Evolutionary conservation across 768 basidiomycete species (phyloP).

Genomic region (Kwoniella sp.): DNA sequence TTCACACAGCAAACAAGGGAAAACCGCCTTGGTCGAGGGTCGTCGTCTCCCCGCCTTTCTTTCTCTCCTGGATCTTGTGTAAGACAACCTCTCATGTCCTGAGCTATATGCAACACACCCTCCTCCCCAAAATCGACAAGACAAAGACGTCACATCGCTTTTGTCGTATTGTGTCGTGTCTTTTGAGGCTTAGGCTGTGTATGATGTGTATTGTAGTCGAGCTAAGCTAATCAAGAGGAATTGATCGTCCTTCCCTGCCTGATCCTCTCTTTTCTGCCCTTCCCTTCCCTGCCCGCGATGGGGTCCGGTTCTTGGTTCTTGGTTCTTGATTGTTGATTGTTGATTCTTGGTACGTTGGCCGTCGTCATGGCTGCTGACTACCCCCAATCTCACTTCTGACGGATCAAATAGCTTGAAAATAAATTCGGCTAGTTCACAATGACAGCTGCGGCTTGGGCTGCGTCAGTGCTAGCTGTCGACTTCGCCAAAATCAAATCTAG

Average conservation of each 20-base stretch:
- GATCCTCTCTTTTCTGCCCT: too few relatives aligned
- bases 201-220: neutral
- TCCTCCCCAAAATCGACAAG: neutral
- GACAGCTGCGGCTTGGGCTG: neutral
- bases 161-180: too few relatives aligned
- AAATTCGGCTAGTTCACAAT: neutral
- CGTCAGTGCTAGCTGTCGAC: neutral
- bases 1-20: neutral
- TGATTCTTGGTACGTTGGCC: neutral
- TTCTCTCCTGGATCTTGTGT: neutral
- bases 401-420: neutral
- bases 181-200: too few relatives aligned
- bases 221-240: neutral
- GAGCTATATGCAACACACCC: neutral
- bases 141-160: neutral
- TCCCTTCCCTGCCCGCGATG: too few relatives aligned
- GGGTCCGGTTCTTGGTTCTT: too few relatives aligned
- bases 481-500: constrained; percentile 7
- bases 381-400: neutral
- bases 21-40: neutral
- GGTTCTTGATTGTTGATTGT: too few relatives aligned
- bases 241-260: neutral
- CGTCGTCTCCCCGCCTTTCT: neutral
- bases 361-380: neutral
- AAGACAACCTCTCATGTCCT: neutral